Evolutionary conservation across 2,329 filamentous ascomycete genomes (phyloP).

Genomic region (Massarina eburnea): DNA sequence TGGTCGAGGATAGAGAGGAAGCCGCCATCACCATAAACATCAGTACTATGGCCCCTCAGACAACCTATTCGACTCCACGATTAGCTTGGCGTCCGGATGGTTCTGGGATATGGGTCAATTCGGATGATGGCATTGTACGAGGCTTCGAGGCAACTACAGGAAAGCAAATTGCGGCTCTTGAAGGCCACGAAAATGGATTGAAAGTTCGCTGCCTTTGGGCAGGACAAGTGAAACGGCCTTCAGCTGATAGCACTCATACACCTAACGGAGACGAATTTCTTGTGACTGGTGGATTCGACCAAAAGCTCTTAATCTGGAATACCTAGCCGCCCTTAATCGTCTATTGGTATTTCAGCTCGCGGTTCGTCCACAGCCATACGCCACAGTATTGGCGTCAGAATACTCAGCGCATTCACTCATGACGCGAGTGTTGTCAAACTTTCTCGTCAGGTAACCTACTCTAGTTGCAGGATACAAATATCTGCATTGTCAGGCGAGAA

Average conservation of each 20-base stretch:
- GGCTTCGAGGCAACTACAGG: constrained; percentile 62
- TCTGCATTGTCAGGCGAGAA: no score
- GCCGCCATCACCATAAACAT: constrained; percentile 62
- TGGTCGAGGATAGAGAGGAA: constrained; percentile 58
- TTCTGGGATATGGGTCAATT: constrained; percentile 64
- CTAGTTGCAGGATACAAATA: no score
- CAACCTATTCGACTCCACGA: constrained; percentile 63
- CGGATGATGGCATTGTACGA: constrained; percentile 63
- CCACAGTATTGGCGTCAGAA: neutral
- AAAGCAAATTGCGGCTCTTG: constrained; percentile 55
- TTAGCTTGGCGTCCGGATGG: constrained; percentile 64
- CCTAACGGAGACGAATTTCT: constrained; percentile 53
- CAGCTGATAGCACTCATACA: constrained; percentile 15
- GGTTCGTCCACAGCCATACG: neutral
- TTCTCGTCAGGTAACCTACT: no score
- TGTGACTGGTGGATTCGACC: constrained; percentile 67
- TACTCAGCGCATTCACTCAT: no score
- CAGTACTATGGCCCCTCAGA: constrained; percentile 64
- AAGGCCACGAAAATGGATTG: constrained; percentile 58
- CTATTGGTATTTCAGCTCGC: neutral
- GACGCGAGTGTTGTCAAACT: no score
- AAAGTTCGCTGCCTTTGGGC: constrained; percentile 63
- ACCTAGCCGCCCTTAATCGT: neutral
- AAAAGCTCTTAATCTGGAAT: constrained; percentile 60
- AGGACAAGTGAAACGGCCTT: constrained; percentile 44